A percentile compares a stretch with the other conserved stretches of the same genome.
Conservation (phyloP, 345 rosid species). For the Salix koriyanagi region DNA sequence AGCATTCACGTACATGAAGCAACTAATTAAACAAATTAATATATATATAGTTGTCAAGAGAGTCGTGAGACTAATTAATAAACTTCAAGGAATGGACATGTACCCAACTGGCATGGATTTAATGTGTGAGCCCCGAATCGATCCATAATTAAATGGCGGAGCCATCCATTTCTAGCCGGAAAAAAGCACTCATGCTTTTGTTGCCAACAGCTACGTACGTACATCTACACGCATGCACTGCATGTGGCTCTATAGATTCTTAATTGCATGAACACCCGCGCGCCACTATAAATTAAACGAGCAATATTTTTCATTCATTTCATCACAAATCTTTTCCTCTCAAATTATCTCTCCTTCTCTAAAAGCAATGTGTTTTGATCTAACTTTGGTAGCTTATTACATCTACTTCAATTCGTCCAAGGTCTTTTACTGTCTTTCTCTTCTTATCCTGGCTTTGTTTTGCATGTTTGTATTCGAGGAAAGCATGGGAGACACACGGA, state of each 20-base stretch:
- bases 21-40: too few species aligned
- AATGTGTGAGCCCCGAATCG: background rate
- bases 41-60: background rate
- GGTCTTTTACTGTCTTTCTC: constrained; percentile 18
- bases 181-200: background rate
- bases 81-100: background rate
- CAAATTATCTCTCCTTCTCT: background rate
- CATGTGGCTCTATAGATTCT: background rate
- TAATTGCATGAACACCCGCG: background rate
- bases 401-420: constrained; percentile 19
- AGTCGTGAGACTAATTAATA: background rate
- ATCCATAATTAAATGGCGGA: background rate
- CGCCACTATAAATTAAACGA: background rate
- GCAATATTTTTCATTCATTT: background rate
- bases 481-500: constrained; percentile 2
- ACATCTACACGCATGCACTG: background rate
- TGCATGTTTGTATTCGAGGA: constrained; percentile 10
- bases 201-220: background rate
- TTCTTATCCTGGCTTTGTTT: constrained; percentile 15
- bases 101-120: background rate
- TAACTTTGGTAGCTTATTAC: constrained; percentile 25
- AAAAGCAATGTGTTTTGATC: constrained; percentile 20
- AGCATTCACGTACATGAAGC: too few species aligned
- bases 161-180: background rate
- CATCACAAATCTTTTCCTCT: background rate